Base-by-base conservation (phyloP, 2,329 filamentous ascomycete species). In the Hypoxylon sp. region DNA sequence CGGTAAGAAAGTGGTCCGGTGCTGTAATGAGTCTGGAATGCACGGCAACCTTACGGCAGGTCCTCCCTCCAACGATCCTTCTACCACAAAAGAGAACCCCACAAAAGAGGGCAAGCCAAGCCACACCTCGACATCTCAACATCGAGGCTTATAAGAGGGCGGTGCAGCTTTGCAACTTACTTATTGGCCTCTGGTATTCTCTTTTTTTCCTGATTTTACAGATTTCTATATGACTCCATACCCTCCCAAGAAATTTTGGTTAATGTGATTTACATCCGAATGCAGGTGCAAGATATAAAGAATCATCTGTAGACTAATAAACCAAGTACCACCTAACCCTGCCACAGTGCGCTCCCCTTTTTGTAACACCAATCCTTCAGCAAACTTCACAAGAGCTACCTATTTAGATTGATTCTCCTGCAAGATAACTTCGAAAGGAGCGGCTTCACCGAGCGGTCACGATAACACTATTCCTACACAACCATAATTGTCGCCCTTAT, bases 1-100 rank as follows among this genome's bases (percentile, higher is more conserved):
- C 67, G 60, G 67, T 67, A 69, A 64, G 45, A 52, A 32, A 57
- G 60, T 67, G 67, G 67, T 60, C 67, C 63, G 67, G 56, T 58
- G 62, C 46, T 63, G 48, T 56, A 56, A 56, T 56, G 11, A 48
- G 36, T 41, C 49, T 45, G 51, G 41, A 36, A 61, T 63, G 48
- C 49, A 55, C 28, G 57, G 56, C 48, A 48, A 64, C 53, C 55
- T 55, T 52, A 17, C 38, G 50, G 34, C 56, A 32, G 10, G 14
- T 48, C 25, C 21, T 49, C 55, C 55, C 56, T 45, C 53, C 36
- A 30, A 59, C 34, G 52, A 45, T 46, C 36, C 36, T 59, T 36
- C 43, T 48, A 17, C 30, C 30, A 19, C 19, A 19, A 30, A 59
- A 38, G 25, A n/a, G 17, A 49, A 49, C 11, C 48, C 50, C 46